Evolutionary conservation across 2,329 filamentous ascomycete species (phyloP).

Genomic region (Stemphylium beticola): DNA sequence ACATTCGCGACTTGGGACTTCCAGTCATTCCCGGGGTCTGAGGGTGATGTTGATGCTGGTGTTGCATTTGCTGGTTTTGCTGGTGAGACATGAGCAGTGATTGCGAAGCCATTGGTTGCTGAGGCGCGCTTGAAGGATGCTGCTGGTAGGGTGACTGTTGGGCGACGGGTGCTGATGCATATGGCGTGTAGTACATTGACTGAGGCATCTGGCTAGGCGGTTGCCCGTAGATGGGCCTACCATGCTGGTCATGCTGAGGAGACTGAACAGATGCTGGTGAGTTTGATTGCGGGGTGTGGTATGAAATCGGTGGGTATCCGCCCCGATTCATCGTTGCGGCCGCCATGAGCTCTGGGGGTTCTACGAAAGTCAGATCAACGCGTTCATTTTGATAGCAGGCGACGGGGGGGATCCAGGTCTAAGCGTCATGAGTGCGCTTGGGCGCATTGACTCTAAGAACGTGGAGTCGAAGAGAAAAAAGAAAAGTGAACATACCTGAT

Average conservation of each 20-base stretch:
- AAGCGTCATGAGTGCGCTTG: slow-evolving; percentile 17
- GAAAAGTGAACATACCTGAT: slow-evolving; percentile 56
- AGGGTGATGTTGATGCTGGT: slow-evolving; percentile 53
- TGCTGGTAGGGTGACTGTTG: slow-evolving; percentile 64
- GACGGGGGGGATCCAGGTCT: slow-evolving; percentile 12
- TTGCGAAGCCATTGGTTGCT: slow-evolving; percentile 59
- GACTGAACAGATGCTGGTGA: slow-evolving; percentile 93
- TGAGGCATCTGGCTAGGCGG: slow-evolving; percentile 79
- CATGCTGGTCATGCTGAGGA: slow-evolving; percentile 87
- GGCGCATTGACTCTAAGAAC: slow-evolving; percentile 14
- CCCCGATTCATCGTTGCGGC: slow-evolving; percentile 70
- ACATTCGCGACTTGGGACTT: slow-evolving; percentile 62
- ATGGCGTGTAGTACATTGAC: slow-evolving; percentile 76
- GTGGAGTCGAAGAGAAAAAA: slow-evolving; percentile 9
- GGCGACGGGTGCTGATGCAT: slow-evolving; percentile 55
- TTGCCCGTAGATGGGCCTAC: slow-evolving; percentile 80
- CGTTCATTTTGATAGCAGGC: slow-evolving; percentile 5
- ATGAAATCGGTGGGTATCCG: slow-evolving; percentile 79
- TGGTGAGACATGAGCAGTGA: slow-evolving; percentile 62
- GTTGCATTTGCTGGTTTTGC: slow-evolving; percentile 49
- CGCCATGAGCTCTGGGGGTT: slow-evolving; percentile 74
- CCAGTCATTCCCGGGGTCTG: slow-evolving; percentile 65
- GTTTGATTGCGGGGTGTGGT: slow-evolving; percentile 94
- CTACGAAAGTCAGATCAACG: slow-evolving; percentile 64
- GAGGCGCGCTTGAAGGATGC: slow-evolving; percentile 62